phyloP scores from a whole-genome alignment of 192 early-diverging fungal genomes.

The Podila epicladia region DNA sequence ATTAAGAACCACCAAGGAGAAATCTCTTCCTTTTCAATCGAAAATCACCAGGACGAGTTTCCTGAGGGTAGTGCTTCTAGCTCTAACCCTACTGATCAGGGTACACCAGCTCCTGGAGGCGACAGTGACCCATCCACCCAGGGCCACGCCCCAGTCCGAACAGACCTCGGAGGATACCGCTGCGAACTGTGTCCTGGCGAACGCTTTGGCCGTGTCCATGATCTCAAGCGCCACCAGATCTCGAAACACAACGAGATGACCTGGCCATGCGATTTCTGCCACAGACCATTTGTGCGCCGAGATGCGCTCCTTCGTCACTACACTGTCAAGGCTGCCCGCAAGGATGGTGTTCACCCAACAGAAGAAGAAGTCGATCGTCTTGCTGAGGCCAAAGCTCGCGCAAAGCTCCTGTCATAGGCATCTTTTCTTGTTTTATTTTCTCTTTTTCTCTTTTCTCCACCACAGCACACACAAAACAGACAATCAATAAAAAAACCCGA shows the following conservation, averaged over 20 bases:
- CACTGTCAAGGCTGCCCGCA: constrained; percentile 38
- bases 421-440: not conserved
- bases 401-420: constrained; percentile 23
- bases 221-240: constrained; percentile 46
- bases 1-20: constrained; percentile 34
- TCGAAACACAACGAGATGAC: constrained; percentile 53
- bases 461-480: too few species aligned
- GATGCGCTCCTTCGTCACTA: constrained; percentile 46
- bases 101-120: not conserved
- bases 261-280: constrained; percentile 51
- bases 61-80: not conserved
- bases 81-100: not conserved
- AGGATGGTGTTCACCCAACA: constrained; percentile 44
- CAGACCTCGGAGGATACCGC: constrained; percentile 32
- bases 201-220: constrained; percentile 46
- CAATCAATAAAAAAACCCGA: too few species aligned
- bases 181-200: constrained; percentile 48
- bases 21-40: constrained; percentile 12
- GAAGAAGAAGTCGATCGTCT: constrained; percentile 30
- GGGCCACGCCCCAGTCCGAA: not conserved
- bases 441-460: not conserved
- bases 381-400: constrained; percentile 42
- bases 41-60: not conserved
- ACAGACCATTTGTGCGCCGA: constrained; percentile 40
- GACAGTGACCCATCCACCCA: not conserved